A percentile compares a stretch with the other conserved stretches of the same genome.
These are phyloP conservation scores for Solanum lycopersicoides DNA, from an alignment of 257 asterid species.

Conservation along the genomic window DNA sequence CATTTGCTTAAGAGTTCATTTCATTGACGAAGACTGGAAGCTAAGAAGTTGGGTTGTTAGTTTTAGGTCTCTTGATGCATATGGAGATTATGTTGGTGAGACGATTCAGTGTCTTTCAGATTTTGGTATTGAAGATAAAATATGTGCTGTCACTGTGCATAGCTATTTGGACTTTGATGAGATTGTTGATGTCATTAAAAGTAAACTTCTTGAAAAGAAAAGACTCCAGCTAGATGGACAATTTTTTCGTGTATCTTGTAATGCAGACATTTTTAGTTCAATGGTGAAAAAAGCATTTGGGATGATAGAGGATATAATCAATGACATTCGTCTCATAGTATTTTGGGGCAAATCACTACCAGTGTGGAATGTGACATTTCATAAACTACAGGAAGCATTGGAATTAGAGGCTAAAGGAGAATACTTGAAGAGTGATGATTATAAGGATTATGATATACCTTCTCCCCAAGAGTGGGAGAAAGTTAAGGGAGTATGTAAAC, in stretches of 20 bases:
- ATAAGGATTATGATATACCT: neutral
- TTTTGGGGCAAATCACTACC: neutral
- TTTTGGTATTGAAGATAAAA: slow-evolving; percentile 1
- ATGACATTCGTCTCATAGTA: neutral
- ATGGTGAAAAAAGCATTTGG: slow-evolving; percentile 10
- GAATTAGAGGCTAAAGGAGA: slow-evolving; percentile 8
- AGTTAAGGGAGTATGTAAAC: slow-evolving; percentile 3
- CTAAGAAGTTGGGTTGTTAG: neutral
- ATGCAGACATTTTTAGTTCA: slow-evolving; percentile 10
- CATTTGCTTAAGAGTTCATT: slow-evolving; percentile 6
- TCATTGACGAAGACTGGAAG: slow-evolving; percentile 14
- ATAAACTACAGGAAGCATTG: slow-evolving; percentile 2
- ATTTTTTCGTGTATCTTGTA: slow-evolving; percentile 3
- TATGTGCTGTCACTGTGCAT: neutral
- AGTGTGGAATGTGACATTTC: slow-evolving; percentile 3
- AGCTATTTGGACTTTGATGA: neutral
- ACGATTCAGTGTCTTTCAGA: slow-evolving; percentile 3
- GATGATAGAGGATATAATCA: neutral
- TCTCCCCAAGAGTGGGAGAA: slow-evolving; percentile 15
- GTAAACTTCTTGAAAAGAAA: neutral
- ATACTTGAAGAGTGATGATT: neutral
- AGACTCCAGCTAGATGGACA: neutral
- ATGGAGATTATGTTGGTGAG: neutral
- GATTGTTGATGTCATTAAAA: neutral
- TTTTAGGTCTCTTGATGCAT: neutral